phyloP scores from a whole-genome alignment of 2,329 filamentous ascomycete species.

The Atkinsonella hypoxylon region DNA sequence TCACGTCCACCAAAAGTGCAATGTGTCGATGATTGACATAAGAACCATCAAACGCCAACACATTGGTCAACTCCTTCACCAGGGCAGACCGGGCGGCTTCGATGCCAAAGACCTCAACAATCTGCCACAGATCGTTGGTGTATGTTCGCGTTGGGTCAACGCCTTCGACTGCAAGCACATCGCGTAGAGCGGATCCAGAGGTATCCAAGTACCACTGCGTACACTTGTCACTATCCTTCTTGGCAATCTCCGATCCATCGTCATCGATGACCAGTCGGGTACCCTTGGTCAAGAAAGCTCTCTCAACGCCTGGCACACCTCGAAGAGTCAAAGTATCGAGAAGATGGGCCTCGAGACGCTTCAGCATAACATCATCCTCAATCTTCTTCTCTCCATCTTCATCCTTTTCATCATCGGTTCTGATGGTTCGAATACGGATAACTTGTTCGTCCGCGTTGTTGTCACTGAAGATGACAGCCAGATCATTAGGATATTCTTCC shows the following conservation, averaged over 20 bases:
- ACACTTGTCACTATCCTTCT: constrained; percentile 62
- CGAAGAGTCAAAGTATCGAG: constrained; percentile 84
- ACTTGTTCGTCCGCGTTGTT: constrained; percentile 95
- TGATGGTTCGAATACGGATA: constrained; percentile 78
- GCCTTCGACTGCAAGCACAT: constrained; percentile 75
- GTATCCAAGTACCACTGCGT: constrained; percentile 96
- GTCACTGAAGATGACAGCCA: constrained; percentile 93
- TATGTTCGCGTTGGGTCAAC: constrained; percentile 80
- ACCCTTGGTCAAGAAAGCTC: constrained; percentile 86
- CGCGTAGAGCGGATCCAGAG: constrained; percentile 73
- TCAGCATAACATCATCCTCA: constrained; percentile 85
- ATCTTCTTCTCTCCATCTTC: constrained; percentile 50
- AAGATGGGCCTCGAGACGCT: constrained; percentile 82
- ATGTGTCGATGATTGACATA: constrained; percentile 99
- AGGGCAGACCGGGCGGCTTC: constrained; percentile 83
- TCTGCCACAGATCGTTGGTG: constrained; percentile 91
- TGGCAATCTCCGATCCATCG: constrained; percentile 62
- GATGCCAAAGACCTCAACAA: constrained; percentile 90
- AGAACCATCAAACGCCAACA: constrained; percentile 95
- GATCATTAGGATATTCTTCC: constrained; percentile 70
- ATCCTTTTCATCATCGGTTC: constrained; percentile 56
- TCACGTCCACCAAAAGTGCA: constrained; percentile 88
- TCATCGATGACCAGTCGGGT: constrained; percentile 52
- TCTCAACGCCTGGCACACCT: constrained; percentile 77
- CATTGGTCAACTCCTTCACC: constrained; percentile 77